Base-by-base conservation (phyloP, 2,329 filamentous ascomycete species). In the Fusarium sp. region DNA sequence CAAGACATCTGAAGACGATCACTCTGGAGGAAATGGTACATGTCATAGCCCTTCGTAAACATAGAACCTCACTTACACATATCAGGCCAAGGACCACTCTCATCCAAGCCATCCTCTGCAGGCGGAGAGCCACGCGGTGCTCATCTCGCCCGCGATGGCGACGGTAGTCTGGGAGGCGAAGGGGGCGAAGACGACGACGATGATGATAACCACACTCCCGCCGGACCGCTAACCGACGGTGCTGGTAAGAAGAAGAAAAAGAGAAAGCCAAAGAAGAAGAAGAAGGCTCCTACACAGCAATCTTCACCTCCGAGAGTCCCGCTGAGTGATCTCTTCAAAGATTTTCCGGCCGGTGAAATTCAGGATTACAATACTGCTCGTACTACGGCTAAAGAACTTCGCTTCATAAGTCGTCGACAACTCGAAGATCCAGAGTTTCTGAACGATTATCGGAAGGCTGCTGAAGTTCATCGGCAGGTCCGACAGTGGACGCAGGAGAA, bases 401-500 rank as follows among this genome's bases (percentile, higher is more conserved):
- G 80, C 20, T 67, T 73, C 31, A 52, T 62, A 7, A 64, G 63
- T 6, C 75, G 76, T 14, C 52, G 66, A 26, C 75, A 80, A 5
- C 60, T 80, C 4, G 79, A 82, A 20, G 79, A 83, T 35, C 67
- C 61, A 13, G 31, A 61, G 89, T 94, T 94, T 83, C 84, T 96
- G 52, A 88, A 88, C 55, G 92, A 96, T 75, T 96, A 95, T 80
- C 91, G 94, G 61, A 89, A 94, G 72, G 93, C 90, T 49, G 93
- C 94, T 12, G 94, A 96, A 81, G 89, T 93, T 9, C 94, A 96
- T 80, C 90, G 94, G 59, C 92, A 96, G 79, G 93, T 95, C 48
- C 90, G 94, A 47, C 90, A 93, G 79, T 95, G 93, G 89, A 93
- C 92, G 1, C 92, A 93, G 81, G 90, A 91, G 72, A 91, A 88